Percentiles rank a stretch among this genome's conserved stretches.
These are phyloP conservation scores for Fusarium torreyae DNA, from an alignment of 2,329 filamentous ascomycete genomes.

Conservation along the genomic window DNA sequence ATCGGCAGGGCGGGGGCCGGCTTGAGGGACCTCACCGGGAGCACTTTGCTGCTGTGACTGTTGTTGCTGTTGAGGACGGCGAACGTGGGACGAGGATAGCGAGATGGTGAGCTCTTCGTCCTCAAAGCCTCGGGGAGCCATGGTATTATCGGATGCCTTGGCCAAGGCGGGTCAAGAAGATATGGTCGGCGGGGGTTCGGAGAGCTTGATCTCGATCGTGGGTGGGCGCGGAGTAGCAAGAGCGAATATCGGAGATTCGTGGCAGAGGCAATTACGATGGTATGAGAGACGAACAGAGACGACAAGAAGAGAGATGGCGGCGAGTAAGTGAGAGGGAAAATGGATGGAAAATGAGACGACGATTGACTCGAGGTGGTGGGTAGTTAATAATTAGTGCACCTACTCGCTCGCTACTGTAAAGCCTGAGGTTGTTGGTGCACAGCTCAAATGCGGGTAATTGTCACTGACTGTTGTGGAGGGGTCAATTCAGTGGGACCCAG, in stretches of 20 bases:
- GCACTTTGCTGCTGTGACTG: constrained; percentile 47
- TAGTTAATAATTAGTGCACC: constrained; percentile 9
- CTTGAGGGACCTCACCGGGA: constrained; percentile 46
- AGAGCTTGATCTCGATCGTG: constrained; percentile 13
- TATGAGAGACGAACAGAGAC: background rate
- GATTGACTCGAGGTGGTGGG: constrained; percentile 23
- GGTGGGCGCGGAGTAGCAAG: constrained; percentile 14
- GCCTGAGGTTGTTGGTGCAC: constrained; percentile 1
- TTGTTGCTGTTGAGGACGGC: constrained; percentile 61
- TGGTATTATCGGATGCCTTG: constrained; percentile 50
- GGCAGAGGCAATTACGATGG: background rate
- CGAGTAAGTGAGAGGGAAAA: constrained; percentile 3
- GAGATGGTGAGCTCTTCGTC: constrained; percentile 89
- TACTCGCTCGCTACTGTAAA: background rate
- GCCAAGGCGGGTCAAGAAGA: constrained; percentile 37
- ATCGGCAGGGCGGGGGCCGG: constrained; percentile 53
- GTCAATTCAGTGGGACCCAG: constrained; percentile 8
- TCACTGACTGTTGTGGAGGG: constrained; percentile 18
- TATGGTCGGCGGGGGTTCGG: constrained; percentile 30
- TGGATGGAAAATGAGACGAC: constrained; percentile 25
- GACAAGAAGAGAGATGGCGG: background rate
- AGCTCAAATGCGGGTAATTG: constrained; percentile 7
- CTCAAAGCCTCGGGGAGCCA: constrained; percentile 74
- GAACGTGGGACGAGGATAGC: constrained; percentile 75
- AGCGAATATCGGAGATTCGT: constrained; percentile 4